phyloP scores from a whole-genome alignment of 1,139 yeast species.

The Taiozyma sp. region DNA sequence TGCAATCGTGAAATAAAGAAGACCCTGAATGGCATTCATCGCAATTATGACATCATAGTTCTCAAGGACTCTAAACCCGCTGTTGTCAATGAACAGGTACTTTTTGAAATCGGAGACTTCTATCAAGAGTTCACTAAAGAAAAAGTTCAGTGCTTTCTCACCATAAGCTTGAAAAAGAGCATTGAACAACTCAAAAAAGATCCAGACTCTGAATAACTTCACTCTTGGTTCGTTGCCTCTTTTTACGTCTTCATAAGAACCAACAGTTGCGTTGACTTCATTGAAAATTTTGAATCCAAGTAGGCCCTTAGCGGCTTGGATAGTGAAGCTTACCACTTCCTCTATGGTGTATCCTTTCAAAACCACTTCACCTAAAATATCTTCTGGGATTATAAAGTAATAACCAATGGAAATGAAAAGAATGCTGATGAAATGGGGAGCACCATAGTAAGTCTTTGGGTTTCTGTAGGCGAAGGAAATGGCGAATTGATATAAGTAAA shows the following conservation, averaged over 20 bases:
- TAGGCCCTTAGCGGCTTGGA: not conserved
- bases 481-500: not conserved
- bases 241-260: not conserved
- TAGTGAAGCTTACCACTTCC: not conserved
- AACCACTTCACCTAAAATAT: not conserved
- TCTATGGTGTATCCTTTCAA: not conserved
- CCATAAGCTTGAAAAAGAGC: not conserved
- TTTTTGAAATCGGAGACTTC: not conserved
- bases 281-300: not conserved
- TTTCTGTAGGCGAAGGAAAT: not conserved
- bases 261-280: not conserved
- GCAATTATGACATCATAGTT: not conserved
- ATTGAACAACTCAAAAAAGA: not conserved
- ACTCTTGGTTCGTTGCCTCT: not conserved
- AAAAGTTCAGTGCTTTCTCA: not conserved
- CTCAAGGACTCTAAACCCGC: not conserved
- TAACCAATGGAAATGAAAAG: not conserved
- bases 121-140: not conserved
- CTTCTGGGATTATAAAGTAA: not conserved
- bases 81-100: not conserved
- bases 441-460: not conserved
- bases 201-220: not conserved
- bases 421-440: not conserved
- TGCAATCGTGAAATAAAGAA: not conserved
- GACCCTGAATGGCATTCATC: not conserved